Evolutionary conservation across 192 early-diverging fungal genomes (phyloP).

Genomic region (Podila minutissima): DNA sequence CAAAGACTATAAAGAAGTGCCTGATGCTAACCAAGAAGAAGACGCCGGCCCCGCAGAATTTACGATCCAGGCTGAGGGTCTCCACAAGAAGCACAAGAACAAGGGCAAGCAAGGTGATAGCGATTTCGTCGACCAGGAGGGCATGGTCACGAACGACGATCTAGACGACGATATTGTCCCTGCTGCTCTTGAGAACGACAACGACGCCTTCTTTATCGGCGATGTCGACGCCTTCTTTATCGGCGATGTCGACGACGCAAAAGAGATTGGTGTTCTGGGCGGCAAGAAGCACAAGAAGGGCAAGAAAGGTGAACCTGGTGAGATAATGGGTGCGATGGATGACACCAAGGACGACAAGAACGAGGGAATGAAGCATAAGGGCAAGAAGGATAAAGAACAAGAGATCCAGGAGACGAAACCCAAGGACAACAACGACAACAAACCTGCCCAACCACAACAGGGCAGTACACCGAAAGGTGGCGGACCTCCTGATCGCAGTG

Average conservation of each 20-base stretch:
- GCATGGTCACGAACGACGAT: not conserved
- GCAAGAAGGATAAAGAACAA: not conserved
- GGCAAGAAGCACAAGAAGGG: not conserved
- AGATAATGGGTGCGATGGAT: too few species aligned
- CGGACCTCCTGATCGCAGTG: too few species aligned
- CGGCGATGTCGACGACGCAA: too few species aligned
- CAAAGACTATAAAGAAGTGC: too few species aligned
- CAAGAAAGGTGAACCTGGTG: not conserved
- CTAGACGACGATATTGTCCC: not conserved
- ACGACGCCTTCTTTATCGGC: too few species aligned
- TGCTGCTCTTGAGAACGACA: not conserved
- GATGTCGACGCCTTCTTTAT: not conserved
- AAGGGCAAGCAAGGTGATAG: not conserved
- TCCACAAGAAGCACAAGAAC: not conserved
- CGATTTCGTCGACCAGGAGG: not conserved
- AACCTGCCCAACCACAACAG: too few species aligned
- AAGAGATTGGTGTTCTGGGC: not conserved
- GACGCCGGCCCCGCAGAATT: not conserved
- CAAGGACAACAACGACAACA: not conserved
- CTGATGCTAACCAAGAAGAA: too few species aligned
- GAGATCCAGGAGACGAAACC: not conserved
- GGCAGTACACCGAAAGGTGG: too few species aligned
- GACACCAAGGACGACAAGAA: not conserved
- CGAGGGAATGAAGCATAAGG: not conserved
- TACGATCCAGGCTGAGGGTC: not conserved